Conservation (phyloP, 805 yeast genomes). For the Candida andamanensis region DNA sequence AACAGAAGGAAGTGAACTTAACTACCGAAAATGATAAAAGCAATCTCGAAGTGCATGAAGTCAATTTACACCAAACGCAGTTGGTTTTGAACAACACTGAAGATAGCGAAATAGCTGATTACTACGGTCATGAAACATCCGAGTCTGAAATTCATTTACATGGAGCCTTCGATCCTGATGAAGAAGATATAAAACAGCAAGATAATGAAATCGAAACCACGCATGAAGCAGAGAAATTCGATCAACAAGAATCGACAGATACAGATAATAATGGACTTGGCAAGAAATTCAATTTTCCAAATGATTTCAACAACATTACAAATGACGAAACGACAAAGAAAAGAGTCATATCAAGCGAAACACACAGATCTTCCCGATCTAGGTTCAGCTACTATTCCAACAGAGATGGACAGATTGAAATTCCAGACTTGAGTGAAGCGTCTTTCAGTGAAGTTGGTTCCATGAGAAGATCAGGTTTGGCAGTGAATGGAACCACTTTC, state of each 20-base stretch:
- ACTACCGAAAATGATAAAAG: not conserved
- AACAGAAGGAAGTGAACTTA: not conserved
- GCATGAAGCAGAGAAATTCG: conserved; percentile 2
- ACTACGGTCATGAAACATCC: conserved; percentile 16
- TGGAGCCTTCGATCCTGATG: not conserved
- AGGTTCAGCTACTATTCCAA: conserved; percentile 14
- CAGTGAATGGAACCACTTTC: conserved; percentile 20
- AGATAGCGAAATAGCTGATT: conserved; percentile 10
- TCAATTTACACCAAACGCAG: no score
- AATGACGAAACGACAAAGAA: conserved; percentile 18
- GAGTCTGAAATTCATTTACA: not conserved
- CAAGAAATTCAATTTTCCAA: conserved; percentile 34
- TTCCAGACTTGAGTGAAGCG: conserved; percentile 32
- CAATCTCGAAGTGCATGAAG: not conserved
- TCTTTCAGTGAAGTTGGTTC: conserved; percentile 12
- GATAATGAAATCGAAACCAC: conserved; percentile 5
- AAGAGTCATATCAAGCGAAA: conserved; percentile 11
- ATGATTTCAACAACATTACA: conserved; percentile 27
- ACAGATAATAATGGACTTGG: conserved; percentile 33
- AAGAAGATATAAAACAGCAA: conserved; percentile 12
- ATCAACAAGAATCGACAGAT: conserved; percentile 5
- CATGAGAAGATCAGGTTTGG: conserved; percentile 6
- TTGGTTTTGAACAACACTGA: not conserved
- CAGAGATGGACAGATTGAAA: conserved; percentile 34
- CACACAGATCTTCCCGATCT: conserved; percentile 13